A percentile compares a stretch with the other conserved stretches of the same genome.
These are phyloP conservation scores for Orychophragmus violaceus DNA, from an alignment of 345 rosid genomes.

Conservation along the genomic window DNA sequence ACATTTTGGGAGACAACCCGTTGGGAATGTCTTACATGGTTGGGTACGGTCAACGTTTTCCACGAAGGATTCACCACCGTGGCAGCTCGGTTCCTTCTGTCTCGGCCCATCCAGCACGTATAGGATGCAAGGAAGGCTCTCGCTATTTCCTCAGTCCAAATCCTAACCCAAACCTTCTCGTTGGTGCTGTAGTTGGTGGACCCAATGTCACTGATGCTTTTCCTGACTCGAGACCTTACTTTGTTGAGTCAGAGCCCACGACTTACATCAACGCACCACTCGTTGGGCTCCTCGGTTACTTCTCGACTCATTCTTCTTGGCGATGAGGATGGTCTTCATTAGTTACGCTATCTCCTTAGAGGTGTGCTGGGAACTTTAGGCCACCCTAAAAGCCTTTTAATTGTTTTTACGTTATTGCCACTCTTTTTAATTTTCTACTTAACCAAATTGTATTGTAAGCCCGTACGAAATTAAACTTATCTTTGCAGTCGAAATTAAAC, in stretches of 20 bases:
- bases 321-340: constrained; percentile 10
- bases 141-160: constrained; percentile 50
- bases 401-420: constrained; percentile 3
- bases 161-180: constrained; percentile 72
- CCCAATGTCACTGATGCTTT: constrained; percentile 75
- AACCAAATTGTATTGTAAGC: constrained; percentile 28
- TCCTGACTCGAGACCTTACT: constrained; percentile 71
- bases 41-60: constrained; percentile 73
- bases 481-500: no score
- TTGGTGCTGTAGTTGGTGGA: constrained; percentile 89
- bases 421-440: constrained; percentile 20
- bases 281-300: constrained; percentile 75
- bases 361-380: constrained; percentile 32
- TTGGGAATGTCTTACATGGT: constrained; percentile 91
- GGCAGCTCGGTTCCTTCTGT: constrained; percentile 78
- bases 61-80: constrained; percentile 89
- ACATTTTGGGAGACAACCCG: constrained; percentile 90
- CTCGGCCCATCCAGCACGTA: constrained; percentile 50
- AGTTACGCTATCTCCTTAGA: constrained; percentile 3
- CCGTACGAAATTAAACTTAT: no score
- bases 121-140: constrained; percentile 68
- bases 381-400: constrained; percentile 21
- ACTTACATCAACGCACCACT: constrained; percentile 96
- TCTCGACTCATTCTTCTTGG: constrained; percentile 55
- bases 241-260: constrained; percentile 92